A percentile compares a stretch with the other conserved stretches of the same genome.
phyloP scores from a whole-genome alignment of 73 alveolate genomes.

The Durusdinium trenchii region DNA sequence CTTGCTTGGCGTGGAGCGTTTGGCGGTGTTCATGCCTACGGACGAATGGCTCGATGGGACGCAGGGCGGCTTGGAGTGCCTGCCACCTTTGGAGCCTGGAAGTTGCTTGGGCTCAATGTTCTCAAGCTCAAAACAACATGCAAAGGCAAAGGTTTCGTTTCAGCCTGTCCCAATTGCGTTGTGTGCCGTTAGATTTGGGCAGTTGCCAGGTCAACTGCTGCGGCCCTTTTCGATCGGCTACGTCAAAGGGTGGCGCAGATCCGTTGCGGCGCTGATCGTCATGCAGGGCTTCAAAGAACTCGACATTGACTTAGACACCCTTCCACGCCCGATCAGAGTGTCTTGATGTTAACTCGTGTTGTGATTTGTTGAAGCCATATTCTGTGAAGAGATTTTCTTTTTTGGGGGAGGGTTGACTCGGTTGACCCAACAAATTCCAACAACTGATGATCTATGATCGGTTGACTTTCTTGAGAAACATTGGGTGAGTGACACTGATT shows the following conservation, averaged over 20 bases:
- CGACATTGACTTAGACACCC: background rate
- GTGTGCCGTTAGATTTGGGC: no score
- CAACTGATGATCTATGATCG: background rate
- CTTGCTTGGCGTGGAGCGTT: background rate
- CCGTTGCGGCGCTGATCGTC: background rate
- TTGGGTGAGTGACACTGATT: background rate
- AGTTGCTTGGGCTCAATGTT: background rate
- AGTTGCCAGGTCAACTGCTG: background rate
- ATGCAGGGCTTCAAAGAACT: conserved; percentile 15
- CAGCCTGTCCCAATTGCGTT: background rate
- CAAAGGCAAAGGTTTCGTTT: background rate
- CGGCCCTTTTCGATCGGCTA: conserved; percentile 7
- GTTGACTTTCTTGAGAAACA: background rate
- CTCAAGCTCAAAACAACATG: background rate
- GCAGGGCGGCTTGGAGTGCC: background rate
- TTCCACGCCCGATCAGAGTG: background rate
- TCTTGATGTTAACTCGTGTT: background rate
- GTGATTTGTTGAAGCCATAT: background rate
- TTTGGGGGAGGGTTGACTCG: no score
- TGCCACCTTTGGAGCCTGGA: background rate
- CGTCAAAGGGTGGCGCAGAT: conserved; percentile 26
- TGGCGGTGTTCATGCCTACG: background rate
- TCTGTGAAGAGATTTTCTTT: background rate
- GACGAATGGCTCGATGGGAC: background rate
- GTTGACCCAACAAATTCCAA: no score